Percentiles rank a stretch among this genome's conserved stretches.
Conservation (phyloP, 495 filamentous ascomycete species). For the Cairneyella variabilis region DNA sequence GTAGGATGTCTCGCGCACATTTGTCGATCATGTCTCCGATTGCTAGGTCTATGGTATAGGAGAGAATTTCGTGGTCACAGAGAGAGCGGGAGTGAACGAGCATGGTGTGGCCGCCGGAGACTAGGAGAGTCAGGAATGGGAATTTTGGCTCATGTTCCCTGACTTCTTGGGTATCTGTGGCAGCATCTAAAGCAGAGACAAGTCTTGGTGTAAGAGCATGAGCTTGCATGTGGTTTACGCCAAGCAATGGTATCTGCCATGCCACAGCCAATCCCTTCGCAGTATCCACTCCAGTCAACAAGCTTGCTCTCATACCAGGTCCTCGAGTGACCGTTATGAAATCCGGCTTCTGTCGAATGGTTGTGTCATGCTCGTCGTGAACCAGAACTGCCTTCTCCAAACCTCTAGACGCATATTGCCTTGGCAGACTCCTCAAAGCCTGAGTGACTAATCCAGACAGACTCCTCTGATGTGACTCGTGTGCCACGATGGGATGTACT, state of each 20-base stretch:
- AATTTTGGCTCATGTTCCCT: slow-evolving; percentile 41
- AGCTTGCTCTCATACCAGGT: slow-evolving; percentile 76
- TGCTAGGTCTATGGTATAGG: slow-evolving; percentile 67
- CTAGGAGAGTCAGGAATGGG: slow-evolving; percentile 86
- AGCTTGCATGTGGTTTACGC: slow-evolving; percentile 95
- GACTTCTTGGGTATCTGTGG: background rate
- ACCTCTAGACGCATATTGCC: background rate
- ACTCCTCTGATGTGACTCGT: slow-evolving; percentile 66
- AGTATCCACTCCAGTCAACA: slow-evolving; percentile 72
- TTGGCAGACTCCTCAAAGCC: slow-evolving; percentile 55
- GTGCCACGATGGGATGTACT: slow-evolving; percentile 71
- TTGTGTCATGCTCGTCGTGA: slow-evolving; percentile 9
- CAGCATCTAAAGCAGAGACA: slow-evolving; percentile 52
- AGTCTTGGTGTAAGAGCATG: slow-evolving; percentile 86
- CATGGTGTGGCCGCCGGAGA: slow-evolving; percentile 89
- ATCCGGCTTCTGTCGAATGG: slow-evolving; percentile 56
- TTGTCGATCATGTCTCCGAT: slow-evolving; percentile 87
- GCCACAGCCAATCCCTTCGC: slow-evolving; percentile 86
- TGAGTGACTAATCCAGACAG: slow-evolving; percentile 63
- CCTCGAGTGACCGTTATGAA: slow-evolving; percentile 85
- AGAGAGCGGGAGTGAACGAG: slow-evolving; percentile 67
- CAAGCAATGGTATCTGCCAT: slow-evolving; percentile 77
- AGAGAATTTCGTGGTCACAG: slow-evolving; percentile 66
- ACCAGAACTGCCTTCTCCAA: slow-evolving; percentile 9
- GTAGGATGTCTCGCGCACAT: slow-evolving; percentile 65